Evolutionary conservation across 306 rosid species (phyloP), one percentile per base, ranked within the genome.

Genomic region (Spatholobus suberectus): DNA sequence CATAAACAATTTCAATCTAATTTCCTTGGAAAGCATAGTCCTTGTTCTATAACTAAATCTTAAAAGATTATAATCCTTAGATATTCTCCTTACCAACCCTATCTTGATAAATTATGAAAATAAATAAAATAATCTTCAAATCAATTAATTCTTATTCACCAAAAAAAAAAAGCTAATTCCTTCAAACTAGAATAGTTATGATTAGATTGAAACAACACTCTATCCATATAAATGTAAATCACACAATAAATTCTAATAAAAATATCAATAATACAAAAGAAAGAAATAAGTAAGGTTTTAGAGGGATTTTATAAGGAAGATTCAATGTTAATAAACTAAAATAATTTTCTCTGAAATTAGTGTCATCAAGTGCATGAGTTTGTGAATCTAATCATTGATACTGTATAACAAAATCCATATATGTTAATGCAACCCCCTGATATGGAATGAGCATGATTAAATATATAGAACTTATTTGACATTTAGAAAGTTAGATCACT

Each of bases 401-500:
- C 46, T 51, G 21, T 34, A 59, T 58, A 73, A 83, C 26, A 44
- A 51, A 21, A 69, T 9, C n/a, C 67, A 79, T 14, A 34, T 21
- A 15, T 15, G 72, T 40, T 55, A 34, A 75, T 10, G 81, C 47
- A n/a, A 15, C 18, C 18, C 49, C 49, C 46, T 11, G 23, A 35
- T 20, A 17, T 21, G 26, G 12, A 70, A 24, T 29, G 51, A 18
- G 21, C 12, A 44, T 73, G 34, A 49, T 49, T 23, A 4, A 82
- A 43, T 23, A 73, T 21, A 26, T 82, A 8, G 12, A 44, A 7
- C 14, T 23, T 41, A 62, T 61, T 75, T 75, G 81, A 59, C 21
- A 74, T 41, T 55, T 55, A n/a, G 23, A 29, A 61, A 61, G 41
- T 43, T 76, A 57, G 12, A 37, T 69, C 66, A 52, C 1, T 24